These are phyloP conservation scores for Colletotrichum shisoi DNA, from an alignment of 2,329 filamentous ascomycete species.

Conservation along the genomic window DNA sequence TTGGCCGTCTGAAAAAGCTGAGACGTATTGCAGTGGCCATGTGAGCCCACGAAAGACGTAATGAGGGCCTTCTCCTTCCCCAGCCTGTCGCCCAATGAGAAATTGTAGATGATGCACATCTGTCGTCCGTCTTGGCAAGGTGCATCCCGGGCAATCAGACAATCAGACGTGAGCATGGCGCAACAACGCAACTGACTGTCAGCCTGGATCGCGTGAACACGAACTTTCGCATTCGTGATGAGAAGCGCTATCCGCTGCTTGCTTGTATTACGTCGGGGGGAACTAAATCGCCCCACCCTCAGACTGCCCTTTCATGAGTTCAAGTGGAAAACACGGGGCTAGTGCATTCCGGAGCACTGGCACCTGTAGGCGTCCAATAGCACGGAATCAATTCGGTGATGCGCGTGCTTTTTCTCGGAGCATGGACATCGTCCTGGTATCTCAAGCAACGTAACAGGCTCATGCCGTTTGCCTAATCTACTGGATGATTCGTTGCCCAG, in stretches of 20 bases:
- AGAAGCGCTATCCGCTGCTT: background rate
- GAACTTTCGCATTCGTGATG: no score
- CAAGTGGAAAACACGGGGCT: no score
- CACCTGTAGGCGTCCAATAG: background rate
- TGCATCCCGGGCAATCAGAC: conserved; percentile 4
- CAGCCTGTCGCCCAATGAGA: conserved; percentile 1
- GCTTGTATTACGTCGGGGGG: no score
- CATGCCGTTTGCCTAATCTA: background rate
- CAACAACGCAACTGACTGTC: background rate
- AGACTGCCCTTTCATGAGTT: background rate
- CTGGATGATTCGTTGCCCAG: background rate
- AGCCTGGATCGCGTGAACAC: background rate
- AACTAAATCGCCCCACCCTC: background rate
- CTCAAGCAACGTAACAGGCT: background rate
- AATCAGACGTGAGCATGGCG: background rate
- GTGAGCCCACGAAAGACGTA: conserved; percentile 35
- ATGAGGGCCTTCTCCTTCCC: conserved; percentile 2
- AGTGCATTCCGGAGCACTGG: background rate
- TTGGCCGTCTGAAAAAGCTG: conserved; percentile 16
- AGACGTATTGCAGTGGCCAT: conserved; percentile 26
- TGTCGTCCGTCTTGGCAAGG: conserved; percentile 12
- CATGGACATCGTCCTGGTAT: background rate
- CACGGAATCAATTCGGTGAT: background rate
- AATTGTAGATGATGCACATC: conserved; percentile 25
- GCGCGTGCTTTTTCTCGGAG: background rate